Base-by-base conservation (phyloP, 805 yeast species). In the Pichia phayaonensis region DNA sequence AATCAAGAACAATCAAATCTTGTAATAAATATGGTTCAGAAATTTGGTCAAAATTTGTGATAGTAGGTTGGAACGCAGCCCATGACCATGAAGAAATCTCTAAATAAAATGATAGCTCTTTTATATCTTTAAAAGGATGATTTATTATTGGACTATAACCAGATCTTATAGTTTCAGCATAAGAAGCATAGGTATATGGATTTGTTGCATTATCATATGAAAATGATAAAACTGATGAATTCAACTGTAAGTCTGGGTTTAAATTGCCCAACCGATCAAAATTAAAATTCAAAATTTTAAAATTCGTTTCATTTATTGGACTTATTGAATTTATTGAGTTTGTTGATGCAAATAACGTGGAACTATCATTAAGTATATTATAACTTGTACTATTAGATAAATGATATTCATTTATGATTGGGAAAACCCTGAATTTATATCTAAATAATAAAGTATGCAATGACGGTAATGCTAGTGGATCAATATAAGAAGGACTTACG, bases 71-170 rank as follows among this genome's bases (percentile, higher is more conserved):
- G 11, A 67, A 63, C 0, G 72, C 60, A 0, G 73, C 76, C 97
- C 97, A 90, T 2, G 92, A 76, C 97, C 97, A 90, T 38, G 76
- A 51, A 0, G 75, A 65, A 16, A 60, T 43, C 16, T 69, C 61
- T 13, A 76, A 50, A 24, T 74, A 58, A 0, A 57, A 47, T 0
- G 69, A 60, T 10, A 75, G 62, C 16, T 62, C 57, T 15, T 65
- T 36, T 12, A 69, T 38, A 44, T 59, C 55, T 49, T 29, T 45
- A 42, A 55, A 60, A 31, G 13, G 72, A 55, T 55, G 78, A 46
- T 66, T 75, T 66, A 89, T 62, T 0, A 88, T 73, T 0, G 96
- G 89, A 0, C 86, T 74, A 48, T 70, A 76, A 0, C 97, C 97
- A 57, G 83, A 73, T 21, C 64, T 52, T 5, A 81, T 61, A 42